A percentile compares a stretch with the other conserved stretches of the same genome.
Evolutionary conservation across 306 rosid species (phyloP).

Genomic region (Malus domestica): DNA sequence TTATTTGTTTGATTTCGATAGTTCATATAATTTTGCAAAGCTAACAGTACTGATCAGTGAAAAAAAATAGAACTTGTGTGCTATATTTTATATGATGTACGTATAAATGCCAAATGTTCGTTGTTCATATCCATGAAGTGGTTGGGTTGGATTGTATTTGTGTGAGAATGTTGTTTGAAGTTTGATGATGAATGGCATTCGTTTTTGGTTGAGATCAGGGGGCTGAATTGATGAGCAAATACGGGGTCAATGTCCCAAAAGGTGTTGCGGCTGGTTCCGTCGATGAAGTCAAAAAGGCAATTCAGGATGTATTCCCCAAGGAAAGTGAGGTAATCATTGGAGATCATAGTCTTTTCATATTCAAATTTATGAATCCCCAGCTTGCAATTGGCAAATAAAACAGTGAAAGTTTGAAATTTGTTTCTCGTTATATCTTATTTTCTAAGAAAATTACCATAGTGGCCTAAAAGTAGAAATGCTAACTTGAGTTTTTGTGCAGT

Average conservation of each 20-base stretch:
- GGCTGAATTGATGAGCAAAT: conserved; percentile 82
- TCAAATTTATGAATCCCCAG: neutral
- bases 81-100: neutral
- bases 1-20: neutral
- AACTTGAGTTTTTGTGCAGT: conserved; percentile 35
- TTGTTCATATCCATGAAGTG: neutral
- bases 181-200: neutral
- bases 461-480: conserved; percentile 10
- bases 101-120: neutral
- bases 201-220: conserved; percentile 49
- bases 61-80: neutral
- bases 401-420: neutral
- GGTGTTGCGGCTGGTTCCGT: conserved; percentile 38
- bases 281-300: conserved; percentile 41
- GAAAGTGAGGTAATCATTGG: conserved; percentile 37
- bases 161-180: neutral
- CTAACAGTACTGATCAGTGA: neutral
- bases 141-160: neutral
- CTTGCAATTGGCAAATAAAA: neutral
- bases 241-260: conserved; percentile 72
- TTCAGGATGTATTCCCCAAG: conserved; percentile 54
- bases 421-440: neutral
- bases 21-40: neutral
- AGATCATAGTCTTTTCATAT: neutral
- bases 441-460: neutral